Percentiles rank a stretch among this genome's conserved stretches.
Conservation (phyloP, 164 flowering plant genomes). For the Brasenia schreberi region DNA sequence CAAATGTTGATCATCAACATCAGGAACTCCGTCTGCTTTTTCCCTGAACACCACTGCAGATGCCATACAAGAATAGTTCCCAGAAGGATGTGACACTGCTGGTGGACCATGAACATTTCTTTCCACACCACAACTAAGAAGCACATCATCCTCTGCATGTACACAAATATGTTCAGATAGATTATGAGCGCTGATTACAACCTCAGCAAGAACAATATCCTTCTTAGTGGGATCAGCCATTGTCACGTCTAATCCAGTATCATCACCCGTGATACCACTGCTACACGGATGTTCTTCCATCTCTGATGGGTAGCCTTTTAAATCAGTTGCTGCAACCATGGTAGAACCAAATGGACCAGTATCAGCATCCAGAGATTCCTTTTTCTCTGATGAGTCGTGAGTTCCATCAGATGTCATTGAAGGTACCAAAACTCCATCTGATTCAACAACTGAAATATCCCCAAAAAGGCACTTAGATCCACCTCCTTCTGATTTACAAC, state of each 20-base stretch:
- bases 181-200: conserved; percentile 1
- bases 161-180: conserved; percentile 5
- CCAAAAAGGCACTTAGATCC: background rate
- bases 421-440: background rate
- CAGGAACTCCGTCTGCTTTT: background rate
- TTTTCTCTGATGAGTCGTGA: background rate
- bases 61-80: conserved; percentile 1
- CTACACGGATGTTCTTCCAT: background rate
- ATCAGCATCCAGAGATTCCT: background rate
- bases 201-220: background rate
- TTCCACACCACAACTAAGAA: conserved; percentile 3
- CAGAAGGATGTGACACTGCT: background rate
- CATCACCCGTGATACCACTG: background rate
- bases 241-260: background rate
- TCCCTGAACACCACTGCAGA: background rate
- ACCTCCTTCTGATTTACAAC: background rate
- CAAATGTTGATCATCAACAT: background rate
- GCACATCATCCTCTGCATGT: background rate
- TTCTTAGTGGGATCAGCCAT: background rate
- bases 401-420: background rate
- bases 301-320: background rate
- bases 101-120: conserved; percentile 2
- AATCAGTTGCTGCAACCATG: background rate
- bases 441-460: background rate
- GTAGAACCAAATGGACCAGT: background rate